These are phyloP conservation scores for Fragilaria radians DNA, from an alignment of 108 stramenopile genomes.

Conservation along the genomic window DNA sequence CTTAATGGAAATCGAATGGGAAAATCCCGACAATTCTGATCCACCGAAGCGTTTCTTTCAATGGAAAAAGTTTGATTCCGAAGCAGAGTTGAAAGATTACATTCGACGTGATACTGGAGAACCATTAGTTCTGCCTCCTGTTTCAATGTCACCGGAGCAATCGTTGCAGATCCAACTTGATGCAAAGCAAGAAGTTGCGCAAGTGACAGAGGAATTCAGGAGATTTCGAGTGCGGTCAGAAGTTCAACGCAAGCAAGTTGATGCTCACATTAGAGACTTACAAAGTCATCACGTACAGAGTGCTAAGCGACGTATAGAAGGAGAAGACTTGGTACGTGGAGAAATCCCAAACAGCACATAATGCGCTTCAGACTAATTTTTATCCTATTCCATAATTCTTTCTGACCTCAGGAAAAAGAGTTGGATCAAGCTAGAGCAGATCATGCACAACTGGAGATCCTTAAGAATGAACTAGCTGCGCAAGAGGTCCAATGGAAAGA, in stretches of 20 bases:
- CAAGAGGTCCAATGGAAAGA: constrained; percentile 88
- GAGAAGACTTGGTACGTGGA: constrained; percentile 28
- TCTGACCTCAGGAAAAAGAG: constrained; percentile 22
- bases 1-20: constrained; percentile 57
- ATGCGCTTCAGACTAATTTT: too few species aligned
- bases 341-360: too few species aligned
- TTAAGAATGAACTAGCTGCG: constrained; percentile 58
- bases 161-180: constrained; percentile 54
- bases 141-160: constrained; percentile 73
- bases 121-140: constrained; percentile 69
- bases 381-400: too few species aligned
- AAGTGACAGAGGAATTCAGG: constrained; percentile 79
- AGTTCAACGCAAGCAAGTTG: constrained; percentile 73
- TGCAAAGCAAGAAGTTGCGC: constrained; percentile 47
- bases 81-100: constrained; percentile 63
- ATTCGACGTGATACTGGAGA: constrained; percentile 84
- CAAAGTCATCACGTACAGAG: constrained; percentile 63
- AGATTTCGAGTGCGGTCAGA: constrained; percentile 79
- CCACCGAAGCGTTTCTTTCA: constrained; percentile 33
- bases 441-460: constrained; percentile 34
- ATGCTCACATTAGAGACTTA: constrained; percentile 69
- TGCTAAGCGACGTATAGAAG: constrained; percentile 64
- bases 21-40: constrained; percentile 21
- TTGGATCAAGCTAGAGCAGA: constrained; percentile 49
- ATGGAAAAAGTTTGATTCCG: constrained; percentile 72